phyloP scores from a whole-genome alignment of 495 filamentous ascomycete species.

The Aspergillus ellipticus region DNA sequence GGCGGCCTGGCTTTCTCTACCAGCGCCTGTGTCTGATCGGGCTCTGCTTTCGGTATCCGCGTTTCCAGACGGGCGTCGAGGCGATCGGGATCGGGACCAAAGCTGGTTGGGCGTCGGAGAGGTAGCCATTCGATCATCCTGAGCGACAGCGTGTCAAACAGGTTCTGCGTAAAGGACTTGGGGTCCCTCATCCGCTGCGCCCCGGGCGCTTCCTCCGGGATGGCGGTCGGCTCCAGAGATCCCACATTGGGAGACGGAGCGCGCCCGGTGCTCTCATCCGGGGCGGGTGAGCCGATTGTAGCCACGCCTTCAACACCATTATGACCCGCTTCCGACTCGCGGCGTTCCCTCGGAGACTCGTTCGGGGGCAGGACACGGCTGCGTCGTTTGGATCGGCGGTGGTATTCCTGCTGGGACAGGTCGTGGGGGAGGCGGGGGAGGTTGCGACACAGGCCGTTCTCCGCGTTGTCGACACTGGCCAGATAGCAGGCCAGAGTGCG shows the following conservation, averaged over 20 bases:
- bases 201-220: conserved; percentile 20
- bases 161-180: conserved; percentile 77
- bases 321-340: conserved; percentile 3
- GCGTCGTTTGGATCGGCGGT: conserved; percentile 29
- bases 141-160: conserved; percentile 73
- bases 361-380: conserved; percentile 23
- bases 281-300: not conserved
- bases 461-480: conserved; percentile 74
- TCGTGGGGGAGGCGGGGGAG: conserved; percentile 33
- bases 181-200: conserved; percentile 67
- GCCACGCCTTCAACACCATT: not conserved
- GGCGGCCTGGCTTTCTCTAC: conserved; percentile 11
- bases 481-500: conserved; percentile 75
- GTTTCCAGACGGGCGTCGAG: not conserved
- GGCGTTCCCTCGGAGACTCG: conserved; percentile 3
- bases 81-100: conserved; percentile 14
- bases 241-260: not conserved
- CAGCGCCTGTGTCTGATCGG: conserved; percentile 6
- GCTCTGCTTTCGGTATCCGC: conserved; percentile 14
- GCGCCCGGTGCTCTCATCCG: not conserved
- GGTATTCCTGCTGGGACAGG: conserved; percentile 24
- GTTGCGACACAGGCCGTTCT: conserved; percentile 66
- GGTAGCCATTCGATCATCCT: conserved; percentile 80
- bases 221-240: conserved; percentile 4
- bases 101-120: conserved; percentile 36